Conservation (phyloP, 129 eudicot genomes). For the Scalesia atractyloides region DNA sequence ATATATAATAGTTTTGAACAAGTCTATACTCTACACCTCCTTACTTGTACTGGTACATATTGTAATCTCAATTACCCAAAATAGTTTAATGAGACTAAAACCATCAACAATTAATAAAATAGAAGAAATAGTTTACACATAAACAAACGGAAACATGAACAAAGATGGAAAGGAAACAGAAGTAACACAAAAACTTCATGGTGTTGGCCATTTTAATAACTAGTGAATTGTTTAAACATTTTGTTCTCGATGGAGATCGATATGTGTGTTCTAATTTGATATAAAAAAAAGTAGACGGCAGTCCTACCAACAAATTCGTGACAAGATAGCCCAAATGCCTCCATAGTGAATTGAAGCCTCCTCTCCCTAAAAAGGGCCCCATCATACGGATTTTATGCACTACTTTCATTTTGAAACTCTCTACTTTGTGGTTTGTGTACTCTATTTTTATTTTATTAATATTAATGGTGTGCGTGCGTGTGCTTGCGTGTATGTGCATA, state of each 20-base stretch:
- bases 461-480: background rate
- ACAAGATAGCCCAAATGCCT: conserved; percentile 29
- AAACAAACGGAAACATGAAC: no score
- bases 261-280: conserved; percentile 8
- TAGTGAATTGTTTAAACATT: background rate
- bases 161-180: no score
- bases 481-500: background rate
- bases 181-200: no score
- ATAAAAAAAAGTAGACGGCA: background rate
- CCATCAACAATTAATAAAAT: no score
- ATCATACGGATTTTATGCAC: conserved; percentile 31
- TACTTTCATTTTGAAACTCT: conserved; percentile 37
- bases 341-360: conserved; percentile 38
- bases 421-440: conserved; percentile 37
- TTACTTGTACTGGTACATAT: no score
- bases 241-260: conserved; percentile 16
- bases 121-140: no score
- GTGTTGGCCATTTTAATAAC: background rate
- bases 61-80: no score
- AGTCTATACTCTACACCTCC: no score
- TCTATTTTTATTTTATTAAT: background rate
- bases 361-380: conserved; percentile 36
- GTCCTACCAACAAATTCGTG: conserved; percentile 27
- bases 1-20: no score
- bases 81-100: no score